Percentiles rank a stretch among this genome's conserved stretches.
These are phyloP conservation scores for Cenococcum geophilum DNA, from an alignment of 495 filamentous ascomycete species.

Conservation along the genomic window DNA sequence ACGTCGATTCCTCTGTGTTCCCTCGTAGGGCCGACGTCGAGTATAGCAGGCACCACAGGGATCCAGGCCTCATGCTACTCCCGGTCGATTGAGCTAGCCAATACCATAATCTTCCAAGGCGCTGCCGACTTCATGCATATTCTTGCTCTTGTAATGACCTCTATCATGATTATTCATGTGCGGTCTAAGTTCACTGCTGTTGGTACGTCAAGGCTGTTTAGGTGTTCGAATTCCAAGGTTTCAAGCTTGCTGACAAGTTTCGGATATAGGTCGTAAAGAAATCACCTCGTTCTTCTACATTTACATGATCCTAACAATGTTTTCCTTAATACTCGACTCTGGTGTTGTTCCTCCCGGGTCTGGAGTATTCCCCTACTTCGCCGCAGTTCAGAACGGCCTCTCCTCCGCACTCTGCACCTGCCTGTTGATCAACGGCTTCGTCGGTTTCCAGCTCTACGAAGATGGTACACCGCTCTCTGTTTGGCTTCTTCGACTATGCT, in stretches of 20 bases:
- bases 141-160: slow-evolving; percentile 81
- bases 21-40: slow-evolving; percentile 62
- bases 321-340: slow-evolving; percentile 85
- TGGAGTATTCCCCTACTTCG: slow-evolving; percentile 80
- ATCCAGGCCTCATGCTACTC: slow-evolving; percentile 91
- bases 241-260: neutral
- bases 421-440: slow-evolving; percentile 94
- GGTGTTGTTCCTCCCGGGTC: slow-evolving; percentile 84
- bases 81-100: slow-evolving; percentile 90
- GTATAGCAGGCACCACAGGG: slow-evolving; percentile 62
- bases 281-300: slow-evolving; percentile 97
- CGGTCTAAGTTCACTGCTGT: slow-evolving; percentile 97
- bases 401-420: slow-evolving; percentile 83
- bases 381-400: slow-evolving; percentile 82
- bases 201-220: slow-evolving; percentile 55
- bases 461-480: slow-evolving; percentile 94
- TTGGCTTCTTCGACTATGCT: slow-evolving; percentile 79
- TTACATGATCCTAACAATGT: slow-evolving; percentile 82
- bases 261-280: slow-evolving; percentile 80
- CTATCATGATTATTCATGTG: slow-evolving; percentile 95
- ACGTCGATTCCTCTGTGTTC: slow-evolving; percentile 82
- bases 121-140: slow-evolving; percentile 91
- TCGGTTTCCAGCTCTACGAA: slow-evolving; percentile 97
- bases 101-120: slow-evolving; percentile 96
- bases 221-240: neutral